phyloP scores from a whole-genome alignment of 371 early-diverging fungal species.

The Lichtheimia corymbifera region DNA sequence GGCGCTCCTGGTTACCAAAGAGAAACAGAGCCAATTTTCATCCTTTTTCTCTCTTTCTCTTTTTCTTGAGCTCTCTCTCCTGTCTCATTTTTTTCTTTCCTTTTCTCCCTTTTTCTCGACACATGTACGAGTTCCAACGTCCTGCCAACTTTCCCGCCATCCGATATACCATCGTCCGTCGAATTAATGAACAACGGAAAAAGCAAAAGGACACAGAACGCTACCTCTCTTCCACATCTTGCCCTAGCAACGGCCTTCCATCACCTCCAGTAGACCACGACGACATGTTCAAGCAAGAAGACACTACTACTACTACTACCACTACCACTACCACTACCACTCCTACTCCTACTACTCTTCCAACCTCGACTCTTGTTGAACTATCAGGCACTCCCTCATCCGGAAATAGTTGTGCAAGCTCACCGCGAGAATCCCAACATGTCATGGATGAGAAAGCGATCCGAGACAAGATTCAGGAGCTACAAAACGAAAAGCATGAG shows the following conservation, averaged over 20 bases:
- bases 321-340: background rate
- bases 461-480: slow-evolving; percentile 30
- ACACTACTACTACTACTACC: background rate
- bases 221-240: slow-evolving; percentile 6
- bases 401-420: background rate
- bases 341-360: background rate
- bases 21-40: slow-evolving; percentile 2
- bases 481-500: slow-evolving; percentile 40
- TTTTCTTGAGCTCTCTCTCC: slow-evolving; percentile 5
- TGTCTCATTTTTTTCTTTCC: background rate
- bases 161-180: slow-evolving; percentile 32
- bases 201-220: slow-evolving; percentile 12
- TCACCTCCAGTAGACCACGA: slow-evolving; percentile 41
- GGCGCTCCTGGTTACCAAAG: too few relatives aligned
- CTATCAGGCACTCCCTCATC: background rate
- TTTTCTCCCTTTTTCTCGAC: background rate
- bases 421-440: slow-evolving; percentile 5
- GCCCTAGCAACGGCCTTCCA: slow-evolving; percentile 33
- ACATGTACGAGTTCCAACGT: slow-evolving; percentile 32
- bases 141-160: slow-evolving; percentile 38
- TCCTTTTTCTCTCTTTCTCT: slow-evolving; percentile 7
- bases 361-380: background rate
- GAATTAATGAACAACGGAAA: slow-evolving; percentile 32
- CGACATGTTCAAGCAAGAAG: slow-evolving; percentile 15
- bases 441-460: slow-evolving; percentile 25